Evolutionary conservation across 495 filamentous ascomycete species (phyloP).

Genomic region (Pyronema domesticum): DNA sequence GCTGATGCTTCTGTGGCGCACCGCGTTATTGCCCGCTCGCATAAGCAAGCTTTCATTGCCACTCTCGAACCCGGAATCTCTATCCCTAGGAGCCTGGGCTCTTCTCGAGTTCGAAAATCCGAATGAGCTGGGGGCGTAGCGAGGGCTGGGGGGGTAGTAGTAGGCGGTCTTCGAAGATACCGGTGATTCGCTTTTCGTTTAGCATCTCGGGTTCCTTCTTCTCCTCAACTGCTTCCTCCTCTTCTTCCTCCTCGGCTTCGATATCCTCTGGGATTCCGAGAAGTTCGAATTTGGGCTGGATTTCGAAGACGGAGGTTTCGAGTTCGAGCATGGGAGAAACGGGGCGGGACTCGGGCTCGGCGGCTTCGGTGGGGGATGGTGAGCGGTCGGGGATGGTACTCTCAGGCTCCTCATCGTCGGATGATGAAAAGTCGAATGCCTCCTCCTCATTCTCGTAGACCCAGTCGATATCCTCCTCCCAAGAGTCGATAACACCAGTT

Average conservation of each 20-base stretch:
- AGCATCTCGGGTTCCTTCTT: constrained; percentile 13
- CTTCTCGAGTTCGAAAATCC: background rate
- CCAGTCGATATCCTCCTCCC: constrained; percentile 92
- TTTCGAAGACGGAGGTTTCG: background rate
- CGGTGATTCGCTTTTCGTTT: constrained; percentile 22
- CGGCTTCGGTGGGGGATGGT: background rate
- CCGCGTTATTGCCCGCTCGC: constrained; percentile 11
- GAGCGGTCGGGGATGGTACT: background rate
- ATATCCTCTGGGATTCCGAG: background rate
- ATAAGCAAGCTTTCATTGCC: constrained; percentile 5
- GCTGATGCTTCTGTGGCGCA: constrained; percentile 20
- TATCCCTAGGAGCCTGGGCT: background rate
- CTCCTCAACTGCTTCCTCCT: background rate
- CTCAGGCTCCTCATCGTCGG: constrained; percentile 43
- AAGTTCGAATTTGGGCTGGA: background rate
- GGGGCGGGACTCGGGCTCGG: background rate
- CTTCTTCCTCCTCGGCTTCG: background rate
- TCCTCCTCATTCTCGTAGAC: constrained; percentile 84
- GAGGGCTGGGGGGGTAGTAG: constrained; percentile 14
- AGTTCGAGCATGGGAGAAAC: background rate
- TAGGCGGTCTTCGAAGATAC: constrained; percentile 23
- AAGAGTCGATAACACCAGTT: constrained; percentile 36
- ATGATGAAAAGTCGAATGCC: constrained; percentile 49
- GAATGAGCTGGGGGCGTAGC: constrained; percentile 1
- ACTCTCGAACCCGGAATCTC: constrained; percentile 3